Evolutionary conservation across 2,329 filamentous ascomycete species (phyloP), one percentile per base, ranked within the genome.

Genomic region (Talaromyces sp.): DNA sequence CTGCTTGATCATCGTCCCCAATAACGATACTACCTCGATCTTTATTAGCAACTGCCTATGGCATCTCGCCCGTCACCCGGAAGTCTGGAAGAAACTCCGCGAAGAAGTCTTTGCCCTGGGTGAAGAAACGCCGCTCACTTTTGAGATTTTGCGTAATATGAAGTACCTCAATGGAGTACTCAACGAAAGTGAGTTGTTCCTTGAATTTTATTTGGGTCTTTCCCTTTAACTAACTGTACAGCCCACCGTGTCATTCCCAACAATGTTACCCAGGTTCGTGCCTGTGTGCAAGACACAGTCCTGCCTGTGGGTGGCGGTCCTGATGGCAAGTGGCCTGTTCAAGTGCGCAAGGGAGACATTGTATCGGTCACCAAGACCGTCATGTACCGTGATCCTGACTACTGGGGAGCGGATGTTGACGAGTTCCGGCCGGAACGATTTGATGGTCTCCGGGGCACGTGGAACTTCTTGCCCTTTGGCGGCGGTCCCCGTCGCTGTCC

Each of bases 321-420:
- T 29, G 77, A 80, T 59, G 75, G 77, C 51, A 73, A 70, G 54
- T 70, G 72, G 0, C 81, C 81, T 0, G 69, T 93, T 2, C 84
- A 85, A 60, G 75, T 91, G 7, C 82, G 83, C 61, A 88, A 89
- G 72, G 84, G 87, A 67, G 85, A 85, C 1, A 74, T 82, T 6
- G 66, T 83, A 9, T 77, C 81, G 57, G 72, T 84, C 2, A 71
- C 70, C 21, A 78, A 79, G 58, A 64, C 69, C 1, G 75, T 84
- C 27, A 82, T 83, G 77, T 81, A 84, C 64, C 76, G 80, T 19
- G 75, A 79, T 10, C 72, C 72, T 53, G 78, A 81, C 56, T 67
- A 80, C 41, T 83, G 75, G 66, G 81, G 81, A 1, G 67, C 74
- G 12, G 80, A 83, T 54, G 79, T 79, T 6, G 69, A 76, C 24